A percentile compares a stretch with the other conserved stretches of the same genome.
These are phyloP conservation scores for Saksenaea vasiformis DNA, from an alignment of 371 early-diverging fungal species.

Conservation along the genomic window DNA sequence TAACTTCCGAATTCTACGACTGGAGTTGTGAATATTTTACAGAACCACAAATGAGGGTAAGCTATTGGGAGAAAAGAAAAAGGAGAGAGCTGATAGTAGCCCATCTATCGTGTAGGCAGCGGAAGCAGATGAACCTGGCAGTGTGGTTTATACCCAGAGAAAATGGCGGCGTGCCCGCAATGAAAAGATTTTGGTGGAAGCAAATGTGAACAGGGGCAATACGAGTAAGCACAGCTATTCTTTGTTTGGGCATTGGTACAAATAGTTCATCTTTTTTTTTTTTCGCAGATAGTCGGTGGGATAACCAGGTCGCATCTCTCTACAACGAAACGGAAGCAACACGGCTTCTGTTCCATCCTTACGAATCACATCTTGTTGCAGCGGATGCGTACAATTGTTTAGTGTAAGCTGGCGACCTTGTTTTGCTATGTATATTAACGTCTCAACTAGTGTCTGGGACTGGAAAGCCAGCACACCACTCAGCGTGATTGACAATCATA, in stretches of 20 bases:
- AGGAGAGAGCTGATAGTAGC: not conserved
- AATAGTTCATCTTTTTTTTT: not conserved
- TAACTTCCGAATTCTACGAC: slow-evolving; percentile 73
- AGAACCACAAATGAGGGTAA: slow-evolving; percentile 87
- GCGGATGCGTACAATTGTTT: slow-evolving; percentile 67
- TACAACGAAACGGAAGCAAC: slow-evolving; percentile 63
- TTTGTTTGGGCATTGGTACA: not conserved
- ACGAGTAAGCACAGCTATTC: slow-evolving; percentile 23
- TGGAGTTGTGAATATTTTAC: slow-evolving; percentile 88
- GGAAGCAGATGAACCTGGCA: slow-evolving; percentile 84
- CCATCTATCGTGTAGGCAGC: slow-evolving; percentile 54
- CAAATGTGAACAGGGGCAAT: slow-evolving; percentile 52
- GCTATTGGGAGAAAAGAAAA: not conserved
- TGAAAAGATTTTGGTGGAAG: slow-evolving; percentile 64
- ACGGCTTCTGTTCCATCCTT: slow-evolving; percentile 71
- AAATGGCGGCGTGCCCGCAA: slow-evolving; percentile 80
- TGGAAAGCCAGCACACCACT: slow-evolving; percentile 68
- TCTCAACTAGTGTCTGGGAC: slow-evolving; percentile 82
- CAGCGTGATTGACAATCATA: slow-evolving; percentile 69
- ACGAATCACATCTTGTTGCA: slow-evolving; percentile 75
- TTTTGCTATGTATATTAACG: not conserved
- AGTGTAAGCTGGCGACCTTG: slow-evolving; percentile 23
- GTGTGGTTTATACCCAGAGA: slow-evolving; percentile 75
- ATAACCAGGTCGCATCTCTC: slow-evolving; percentile 57
- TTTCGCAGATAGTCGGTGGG: slow-evolving; percentile 61